Percentiles rank a stretch among this genome's conserved stretches.
Evolutionary conservation across 116 monocot genomes (phyloP).

Genomic region (Papilionanthe hybrid): DNA sequence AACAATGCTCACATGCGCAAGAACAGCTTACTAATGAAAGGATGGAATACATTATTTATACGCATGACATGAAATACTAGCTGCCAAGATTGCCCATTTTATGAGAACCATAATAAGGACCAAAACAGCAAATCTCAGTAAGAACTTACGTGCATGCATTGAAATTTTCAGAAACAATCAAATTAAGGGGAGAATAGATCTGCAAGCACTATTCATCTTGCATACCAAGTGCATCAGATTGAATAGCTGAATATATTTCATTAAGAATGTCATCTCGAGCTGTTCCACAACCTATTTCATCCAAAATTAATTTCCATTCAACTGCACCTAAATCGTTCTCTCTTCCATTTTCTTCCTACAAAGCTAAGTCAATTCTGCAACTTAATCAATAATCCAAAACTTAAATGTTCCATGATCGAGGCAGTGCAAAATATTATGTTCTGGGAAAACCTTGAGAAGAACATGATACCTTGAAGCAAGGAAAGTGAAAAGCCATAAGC

Average conservation of each 20-base stretch:
- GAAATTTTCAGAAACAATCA: neutral
- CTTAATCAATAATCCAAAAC: conserved; percentile 1
- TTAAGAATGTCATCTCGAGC: neutral
- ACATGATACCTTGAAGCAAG: no score
- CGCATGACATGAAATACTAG: neutral
- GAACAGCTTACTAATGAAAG: neutral
- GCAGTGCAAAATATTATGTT: neutral
- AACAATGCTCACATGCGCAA: neutral
- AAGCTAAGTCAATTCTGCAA: neutral
- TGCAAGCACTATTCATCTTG: neutral
- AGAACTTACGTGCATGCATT: neutral
- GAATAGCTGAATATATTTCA: neutral
- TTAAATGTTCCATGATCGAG: neutral
- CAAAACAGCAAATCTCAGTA: neutral
- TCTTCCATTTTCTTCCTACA: neutral
- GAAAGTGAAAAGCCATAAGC: no score
- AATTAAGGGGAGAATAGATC: neutral
- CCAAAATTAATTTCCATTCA: neutral
- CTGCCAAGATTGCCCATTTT: neutral
- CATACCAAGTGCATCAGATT: neutral
- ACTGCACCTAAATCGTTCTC: neutral
- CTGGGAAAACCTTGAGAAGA: no score
- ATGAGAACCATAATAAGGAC: neutral
- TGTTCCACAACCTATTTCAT: neutral
- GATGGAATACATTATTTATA: neutral